Conservation (phyloP, 768 basidiomycete species). For the Cyclocybe cylindracea region DNA sequence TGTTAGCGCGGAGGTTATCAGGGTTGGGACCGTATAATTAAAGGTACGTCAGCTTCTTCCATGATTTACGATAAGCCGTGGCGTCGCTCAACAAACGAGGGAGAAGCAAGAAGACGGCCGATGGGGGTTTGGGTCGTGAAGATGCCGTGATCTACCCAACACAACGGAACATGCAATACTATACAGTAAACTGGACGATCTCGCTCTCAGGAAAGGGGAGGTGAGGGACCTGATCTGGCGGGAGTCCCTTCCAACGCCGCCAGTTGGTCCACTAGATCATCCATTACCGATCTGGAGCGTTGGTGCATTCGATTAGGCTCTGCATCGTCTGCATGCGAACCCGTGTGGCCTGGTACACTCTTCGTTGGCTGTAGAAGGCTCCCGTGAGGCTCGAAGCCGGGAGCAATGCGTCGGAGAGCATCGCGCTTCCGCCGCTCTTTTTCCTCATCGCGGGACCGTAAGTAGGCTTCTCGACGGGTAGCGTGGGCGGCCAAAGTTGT, state of each 20-base stretch:
- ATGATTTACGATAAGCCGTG: no score
- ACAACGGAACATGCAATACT: no score
- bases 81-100: no score
- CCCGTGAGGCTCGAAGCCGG: slow-evolving; percentile 75
- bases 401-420: slow-evolving; percentile 75
- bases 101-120: no score
- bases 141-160: no score
- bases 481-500: slow-evolving; percentile 64
- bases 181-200: not conserved
- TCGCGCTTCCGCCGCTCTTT: slow-evolving; percentile 67
- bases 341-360: slow-evolving; percentile 3
- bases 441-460: slow-evolving; percentile 75
- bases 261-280: slow-evolving; percentile 79
- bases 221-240: not conserved
- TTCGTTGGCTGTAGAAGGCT: slow-evolving; percentile 59
- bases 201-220: slow-evolving; percentile 1
- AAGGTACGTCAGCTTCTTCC: no score
- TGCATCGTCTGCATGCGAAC: slow-evolving; percentile 18
- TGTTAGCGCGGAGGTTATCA: no score
- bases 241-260: slow-evolving; percentile 56
- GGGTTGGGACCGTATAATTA: no score
- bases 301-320: slow-evolving; percentile 13
- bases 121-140: no score
- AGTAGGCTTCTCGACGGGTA: slow-evolving; percentile 68
- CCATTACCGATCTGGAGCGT: slow-evolving; percentile 64